phyloP scores from a whole-genome alignment of 139 green algal genomes.

The Asterochloris sp. region DNA sequence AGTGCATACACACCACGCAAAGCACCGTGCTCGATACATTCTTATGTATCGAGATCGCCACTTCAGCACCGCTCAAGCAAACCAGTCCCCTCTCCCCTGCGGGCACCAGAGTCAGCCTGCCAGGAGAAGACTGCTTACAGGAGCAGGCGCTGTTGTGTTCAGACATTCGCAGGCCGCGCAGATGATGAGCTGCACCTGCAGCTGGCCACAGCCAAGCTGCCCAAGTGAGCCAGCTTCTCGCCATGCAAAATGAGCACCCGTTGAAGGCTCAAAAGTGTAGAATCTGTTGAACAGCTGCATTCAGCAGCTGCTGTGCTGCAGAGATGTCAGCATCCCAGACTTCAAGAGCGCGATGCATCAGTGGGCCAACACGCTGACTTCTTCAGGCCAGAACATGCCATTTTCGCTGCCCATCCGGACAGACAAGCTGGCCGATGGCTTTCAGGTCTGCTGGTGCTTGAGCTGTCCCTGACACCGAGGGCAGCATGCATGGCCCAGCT shows the following conservation, averaged over 20 bases:
- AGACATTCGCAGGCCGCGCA: not conserved
- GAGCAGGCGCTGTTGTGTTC: too few species aligned
- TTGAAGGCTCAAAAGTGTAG: not conserved
- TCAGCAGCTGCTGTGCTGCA: not conserved
- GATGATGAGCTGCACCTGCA: conserved; percentile 1
- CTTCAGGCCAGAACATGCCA: conserved; percentile 8
- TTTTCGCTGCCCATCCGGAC: conserved; percentile 11
- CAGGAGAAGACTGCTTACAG: not conserved
- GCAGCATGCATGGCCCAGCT: not conserved
- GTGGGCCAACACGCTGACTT: conserved; percentile 4
- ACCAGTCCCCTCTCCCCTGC: not conserved
- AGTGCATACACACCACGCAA: too few species aligned
- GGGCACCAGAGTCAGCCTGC: not conserved
- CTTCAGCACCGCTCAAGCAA: too few species aligned
- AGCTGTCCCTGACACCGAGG: not conserved
- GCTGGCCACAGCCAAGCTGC: conserved; percentile 9
- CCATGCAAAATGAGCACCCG: not conserved
- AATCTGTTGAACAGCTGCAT: not conserved
- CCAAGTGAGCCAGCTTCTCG: not conserved
- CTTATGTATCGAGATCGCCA: too few species aligned
- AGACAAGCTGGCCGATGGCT: not conserved
- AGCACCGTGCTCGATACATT: too few species aligned
- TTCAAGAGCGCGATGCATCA: conserved; percentile 11
- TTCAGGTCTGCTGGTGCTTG: not conserved
- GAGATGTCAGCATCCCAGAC: not conserved